These are phyloP conservation scores for Chamaecyparis obtusa DNA, from an alignment of 75 land plant species.

Conservation along the genomic window DNA sequence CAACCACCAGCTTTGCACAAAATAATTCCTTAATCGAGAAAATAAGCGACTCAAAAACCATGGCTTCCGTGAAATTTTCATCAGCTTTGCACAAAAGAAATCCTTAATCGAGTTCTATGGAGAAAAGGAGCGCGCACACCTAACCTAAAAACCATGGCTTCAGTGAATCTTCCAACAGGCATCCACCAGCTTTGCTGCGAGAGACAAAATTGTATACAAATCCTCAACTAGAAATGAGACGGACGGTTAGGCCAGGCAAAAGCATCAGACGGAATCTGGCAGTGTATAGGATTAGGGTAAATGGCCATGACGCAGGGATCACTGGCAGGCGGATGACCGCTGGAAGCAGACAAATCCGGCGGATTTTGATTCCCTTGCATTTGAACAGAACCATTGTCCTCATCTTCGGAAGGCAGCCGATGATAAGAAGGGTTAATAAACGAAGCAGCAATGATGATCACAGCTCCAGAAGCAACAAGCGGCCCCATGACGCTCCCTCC, in stretches of 20 bases:
- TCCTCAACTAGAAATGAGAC: neutral
- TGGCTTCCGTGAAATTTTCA: neutral
- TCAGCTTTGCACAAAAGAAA: neutral
- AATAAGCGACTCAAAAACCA: too few relatives aligned
- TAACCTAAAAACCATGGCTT: neutral
- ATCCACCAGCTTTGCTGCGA: neutral
- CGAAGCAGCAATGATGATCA: conserved; percentile 66
- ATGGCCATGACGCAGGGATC: conserved; percentile 6
- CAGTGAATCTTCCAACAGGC: neutral
- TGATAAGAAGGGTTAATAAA: conserved; percentile 72
- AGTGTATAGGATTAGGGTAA: conserved; percentile 3
- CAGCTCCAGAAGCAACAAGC: conserved; percentile 65
- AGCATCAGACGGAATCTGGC: conserved; percentile 10
- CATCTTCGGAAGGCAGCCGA: conserved; percentile 66
- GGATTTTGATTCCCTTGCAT: neutral
- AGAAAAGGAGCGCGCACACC: too few relatives aligned
- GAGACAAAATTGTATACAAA: neutral
- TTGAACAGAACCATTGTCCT: neutral
- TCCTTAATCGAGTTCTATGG: neutral
- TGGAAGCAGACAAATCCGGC: neutral
- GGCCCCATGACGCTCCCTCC: conserved; percentile 76
- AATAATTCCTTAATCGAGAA: neutral
- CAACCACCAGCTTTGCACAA: neutral
- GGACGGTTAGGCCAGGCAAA: neutral
- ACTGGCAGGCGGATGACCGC: neutral